These are phyloP conservation scores for Heterobasidion parviporum DNA, from an alignment of 1,284 basidiomycete species.

Conservation along the genomic window DNA sequence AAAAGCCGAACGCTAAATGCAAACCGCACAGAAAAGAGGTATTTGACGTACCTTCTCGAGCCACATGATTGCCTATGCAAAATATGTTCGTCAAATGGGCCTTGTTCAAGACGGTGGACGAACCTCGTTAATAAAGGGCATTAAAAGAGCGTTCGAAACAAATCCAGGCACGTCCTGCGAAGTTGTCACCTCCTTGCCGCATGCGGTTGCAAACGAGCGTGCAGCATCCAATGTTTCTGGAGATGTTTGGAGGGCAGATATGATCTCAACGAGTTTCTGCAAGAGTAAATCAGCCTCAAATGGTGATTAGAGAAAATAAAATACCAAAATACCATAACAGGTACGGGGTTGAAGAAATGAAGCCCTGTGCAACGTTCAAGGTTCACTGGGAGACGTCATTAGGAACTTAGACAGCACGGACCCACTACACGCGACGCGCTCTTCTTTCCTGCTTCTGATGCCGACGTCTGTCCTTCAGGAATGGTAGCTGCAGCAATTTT, in stretches of 20 bases:
- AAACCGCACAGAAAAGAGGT: neutral
- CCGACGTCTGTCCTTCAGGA: conserved; percentile 42
- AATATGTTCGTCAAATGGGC: conserved; percentile 22
- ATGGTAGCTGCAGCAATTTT: conserved; percentile 83
- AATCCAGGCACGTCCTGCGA: conserved; percentile 91
- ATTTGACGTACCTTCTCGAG: conserved; percentile 65
- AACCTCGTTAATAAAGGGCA: conserved; percentile 90
- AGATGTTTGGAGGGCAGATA: conserved; percentile 88
- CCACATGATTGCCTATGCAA: conserved; percentile 79
- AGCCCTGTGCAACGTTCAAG: conserved; percentile 40
- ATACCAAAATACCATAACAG: conserved; percentile 66
- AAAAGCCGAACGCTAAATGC: neutral
- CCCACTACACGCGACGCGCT: conserved; percentile 70
- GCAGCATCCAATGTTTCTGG: conserved; percentile 71
- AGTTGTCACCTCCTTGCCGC: conserved; percentile 88
- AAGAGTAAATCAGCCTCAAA: neutral
- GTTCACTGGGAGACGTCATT: neutral
- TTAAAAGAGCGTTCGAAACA: conserved; percentile 79
- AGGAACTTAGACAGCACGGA: conserved; percentile 21
- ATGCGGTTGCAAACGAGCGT: conserved; percentile 77
- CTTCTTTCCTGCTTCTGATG: conserved; percentile 53
- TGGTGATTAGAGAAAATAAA: neutral
- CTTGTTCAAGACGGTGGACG: conserved; percentile 8
- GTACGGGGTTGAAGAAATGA: conserved; percentile 96
- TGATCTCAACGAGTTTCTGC: conserved; percentile 87